phyloP scores from a whole-genome alignment of 1,284 basidiomycete genomes.

The Ceratobasidium sp. region DNA sequence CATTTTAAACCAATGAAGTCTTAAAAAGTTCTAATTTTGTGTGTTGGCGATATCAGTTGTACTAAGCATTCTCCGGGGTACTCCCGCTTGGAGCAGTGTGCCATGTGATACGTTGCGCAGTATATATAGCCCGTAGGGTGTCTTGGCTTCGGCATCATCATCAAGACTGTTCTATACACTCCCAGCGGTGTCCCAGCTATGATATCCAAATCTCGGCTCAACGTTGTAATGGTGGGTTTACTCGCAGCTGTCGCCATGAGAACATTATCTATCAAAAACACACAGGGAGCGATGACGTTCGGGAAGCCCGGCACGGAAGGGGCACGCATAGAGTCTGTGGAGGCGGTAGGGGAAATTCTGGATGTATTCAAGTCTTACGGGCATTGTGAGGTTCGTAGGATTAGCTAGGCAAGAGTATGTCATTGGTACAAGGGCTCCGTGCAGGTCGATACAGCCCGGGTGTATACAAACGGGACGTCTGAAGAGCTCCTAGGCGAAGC shows the following conservation, averaged over 20 bases:
- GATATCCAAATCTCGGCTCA: constrained; percentile 27
- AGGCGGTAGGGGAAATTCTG: constrained; percentile 56
- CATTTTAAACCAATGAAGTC: constrained; percentile 26
- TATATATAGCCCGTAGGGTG: constrained; percentile 10
- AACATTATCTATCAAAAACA: not conserved
- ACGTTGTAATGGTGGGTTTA: constrained; percentile 30
- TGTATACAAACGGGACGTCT: constrained; percentile 60
- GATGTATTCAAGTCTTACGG: constrained; percentile 56
- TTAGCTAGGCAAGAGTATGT: not conserved
- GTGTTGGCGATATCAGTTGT: no score
- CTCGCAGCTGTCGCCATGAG: not conserved
- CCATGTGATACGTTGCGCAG: not conserved
- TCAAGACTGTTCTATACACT: not conserved
- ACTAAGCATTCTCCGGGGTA: constrained; percentile 11
- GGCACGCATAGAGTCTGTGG: constrained; percentile 41
- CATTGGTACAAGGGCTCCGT: not conserved
- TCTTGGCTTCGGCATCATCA: not conserved
- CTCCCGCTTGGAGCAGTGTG: constrained; percentile 5
- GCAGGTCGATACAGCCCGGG: constrained; percentile 45
- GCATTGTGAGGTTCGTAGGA: constrained; percentile 57
- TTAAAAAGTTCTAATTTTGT: not conserved
- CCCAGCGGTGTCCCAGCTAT: not conserved
- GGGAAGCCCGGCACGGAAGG: constrained; percentile 53
- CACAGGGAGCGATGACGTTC: constrained; percentile 58
- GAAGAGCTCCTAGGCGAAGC: constrained; percentile 52